Evolutionary conservation across 768 basidiomycete genomes (phyloP).

Genomic region (Lentinula lateritia): DNA sequence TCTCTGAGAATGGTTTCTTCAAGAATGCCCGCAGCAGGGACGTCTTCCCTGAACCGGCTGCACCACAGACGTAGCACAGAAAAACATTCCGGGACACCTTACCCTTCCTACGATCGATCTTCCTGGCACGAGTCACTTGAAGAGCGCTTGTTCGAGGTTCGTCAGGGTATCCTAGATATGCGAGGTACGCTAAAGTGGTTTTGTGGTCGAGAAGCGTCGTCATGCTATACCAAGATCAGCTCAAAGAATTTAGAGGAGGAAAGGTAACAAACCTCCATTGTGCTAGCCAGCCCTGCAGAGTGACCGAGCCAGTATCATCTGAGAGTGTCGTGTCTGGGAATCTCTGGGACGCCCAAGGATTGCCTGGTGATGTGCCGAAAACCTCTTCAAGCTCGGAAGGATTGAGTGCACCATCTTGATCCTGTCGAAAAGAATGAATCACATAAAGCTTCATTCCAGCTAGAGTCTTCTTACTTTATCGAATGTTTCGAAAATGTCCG

Average conservation of each 20-base stretch:
- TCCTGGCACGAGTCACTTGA: conserved; percentile 78
- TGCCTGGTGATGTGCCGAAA: conserved; percentile 92
- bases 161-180: conserved; percentile 87
- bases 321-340: conserved; percentile 89
- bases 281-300: conserved; percentile 96
- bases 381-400: conserved; percentile 77
- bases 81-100: conserved; percentile 91
- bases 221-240: conserved; percentile 54
- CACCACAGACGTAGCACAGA: conserved; percentile 89
- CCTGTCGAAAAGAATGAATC: conserved; percentile 37
- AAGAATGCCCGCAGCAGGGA: conserved; percentile 80
- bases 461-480: conserved; percentile 61
- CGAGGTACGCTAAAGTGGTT: conserved; percentile 89
- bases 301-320: conserved; percentile 84
- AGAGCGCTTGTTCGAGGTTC: conserved; percentile 80
- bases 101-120: conserved; percentile 79
- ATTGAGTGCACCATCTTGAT: conserved; percentile 92
- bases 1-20: conserved; percentile 67
- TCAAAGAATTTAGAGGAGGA: not conserved
- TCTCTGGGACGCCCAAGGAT: conserved; percentile 90
- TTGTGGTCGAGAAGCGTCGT: conserved; percentile 93
- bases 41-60: conserved; percentile 95
- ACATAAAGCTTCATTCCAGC: not conserved
- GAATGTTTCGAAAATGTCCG: conserved; percentile 91
- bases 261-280: conserved; percentile 80